These are phyloP conservation scores for Diddensiella santjacobensis DNA, from an alignment of 805 yeast genomes.

Conservation along the genomic window DNA sequence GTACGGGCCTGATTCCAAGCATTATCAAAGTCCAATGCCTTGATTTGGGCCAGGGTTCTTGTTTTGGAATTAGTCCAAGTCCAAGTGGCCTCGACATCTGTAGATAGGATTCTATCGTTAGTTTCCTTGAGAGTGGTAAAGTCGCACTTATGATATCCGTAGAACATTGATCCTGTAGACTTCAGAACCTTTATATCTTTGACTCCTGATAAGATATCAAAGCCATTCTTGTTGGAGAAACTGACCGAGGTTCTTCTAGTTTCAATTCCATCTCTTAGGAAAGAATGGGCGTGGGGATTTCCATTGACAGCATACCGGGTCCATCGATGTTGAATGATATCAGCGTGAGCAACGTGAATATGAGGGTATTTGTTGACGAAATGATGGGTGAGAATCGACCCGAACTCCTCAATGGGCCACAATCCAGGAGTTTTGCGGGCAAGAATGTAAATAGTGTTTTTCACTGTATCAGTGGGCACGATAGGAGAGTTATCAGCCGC, in stretches of 20 bases:
- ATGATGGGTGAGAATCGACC: constrained; percentile 77
- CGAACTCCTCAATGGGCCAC: constrained; percentile 89
- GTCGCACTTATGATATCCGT: constrained; percentile 81
- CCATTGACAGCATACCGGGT: constrained; percentile 71
- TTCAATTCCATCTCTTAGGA: constrained; percentile 80
- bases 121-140: constrained; percentile 85
- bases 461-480: constrained; percentile 92
- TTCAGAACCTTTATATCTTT: constrained; percentile 81
- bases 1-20: constrained; percentile 60
- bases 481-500: constrained; percentile 83
- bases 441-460: constrained; percentile 78
- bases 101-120: constrained; percentile 78
- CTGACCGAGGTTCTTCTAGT: constrained; percentile 50
- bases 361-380: constrained; percentile 74
- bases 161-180: constrained; percentile 89
- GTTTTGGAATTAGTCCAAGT: constrained; percentile 52
- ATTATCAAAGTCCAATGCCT: constrained; percentile 52
- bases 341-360: constrained; percentile 65
- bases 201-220: constrained; percentile 60
- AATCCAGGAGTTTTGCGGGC: constrained; percentile 80
- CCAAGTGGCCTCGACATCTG: constrained; percentile 78
- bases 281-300: constrained; percentile 75
- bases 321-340: constrained; percentile 76
- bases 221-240: constrained; percentile 31
- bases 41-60: constrained; percentile 45